phyloP scores from a whole-genome alignment of 1,284 basidiomycete genomes.

The Cryptococcus jaspeensis region DNA sequence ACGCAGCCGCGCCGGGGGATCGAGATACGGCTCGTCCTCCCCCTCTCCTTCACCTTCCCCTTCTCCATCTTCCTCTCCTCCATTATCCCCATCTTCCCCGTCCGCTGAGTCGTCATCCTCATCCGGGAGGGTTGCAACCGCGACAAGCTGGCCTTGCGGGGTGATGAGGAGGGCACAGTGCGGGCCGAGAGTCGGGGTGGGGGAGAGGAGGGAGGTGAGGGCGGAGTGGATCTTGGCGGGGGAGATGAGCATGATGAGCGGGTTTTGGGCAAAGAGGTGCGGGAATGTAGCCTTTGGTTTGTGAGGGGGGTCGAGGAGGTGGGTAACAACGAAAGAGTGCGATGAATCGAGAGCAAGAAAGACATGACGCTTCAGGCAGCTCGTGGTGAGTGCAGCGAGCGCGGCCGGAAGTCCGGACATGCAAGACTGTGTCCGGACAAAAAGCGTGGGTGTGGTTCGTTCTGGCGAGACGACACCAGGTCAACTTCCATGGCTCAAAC shows the following conservation, averaged over 20 bases:
- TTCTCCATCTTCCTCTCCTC: constrained; percentile 9
- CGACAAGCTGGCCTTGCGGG: constrained; percentile 30
- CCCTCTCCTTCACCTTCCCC: constrained; percentile 8
- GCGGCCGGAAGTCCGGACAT: too few species aligned
- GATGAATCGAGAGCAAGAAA: too few species aligned
- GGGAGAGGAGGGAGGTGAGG: constrained; percentile 11
- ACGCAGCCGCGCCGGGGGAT: constrained; percentile 30
- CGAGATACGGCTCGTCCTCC: constrained; percentile 30
- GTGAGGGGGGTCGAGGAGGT: too few species aligned
- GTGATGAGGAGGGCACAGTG: constrained; percentile 36
- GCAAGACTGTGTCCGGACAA: too few species aligned
- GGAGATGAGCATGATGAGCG: constrained; percentile 11
- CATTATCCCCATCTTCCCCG: background rate
- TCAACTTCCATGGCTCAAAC: too few species aligned
- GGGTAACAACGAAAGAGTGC: too few species aligned
- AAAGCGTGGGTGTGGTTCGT: too few species aligned
- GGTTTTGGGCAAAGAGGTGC: background rate
- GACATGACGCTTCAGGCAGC: too few species aligned
- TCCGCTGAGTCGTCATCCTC: constrained; percentile 10
- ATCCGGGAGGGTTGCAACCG: constrained; percentile 16
- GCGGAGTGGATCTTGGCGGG: constrained; percentile 13
- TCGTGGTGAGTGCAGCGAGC: too few species aligned
- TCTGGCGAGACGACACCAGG: too few species aligned
- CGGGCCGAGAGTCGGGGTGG: constrained; percentile 6
- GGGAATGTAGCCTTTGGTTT: background rate